Evolutionary conservation across 139 green algal species (phyloP).

Genomic region (Raphidocelis subcapitata): DNA sequence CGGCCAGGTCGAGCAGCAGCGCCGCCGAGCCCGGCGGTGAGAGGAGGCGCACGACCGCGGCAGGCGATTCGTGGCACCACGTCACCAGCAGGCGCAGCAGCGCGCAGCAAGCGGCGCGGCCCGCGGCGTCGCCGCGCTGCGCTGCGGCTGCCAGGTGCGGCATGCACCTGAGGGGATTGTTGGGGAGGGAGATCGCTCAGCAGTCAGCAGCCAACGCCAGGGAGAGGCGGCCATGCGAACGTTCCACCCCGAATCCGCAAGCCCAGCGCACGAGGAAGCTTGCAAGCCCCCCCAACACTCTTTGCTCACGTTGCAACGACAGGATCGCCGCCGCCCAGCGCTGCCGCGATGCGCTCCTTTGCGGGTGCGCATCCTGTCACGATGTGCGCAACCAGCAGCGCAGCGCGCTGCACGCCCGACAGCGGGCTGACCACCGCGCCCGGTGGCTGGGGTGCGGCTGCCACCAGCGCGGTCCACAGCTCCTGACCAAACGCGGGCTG

Average conservation of each 20-base stretch:
- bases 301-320: background rate
- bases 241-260: background rate
- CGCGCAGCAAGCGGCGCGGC: constrained; percentile 35
- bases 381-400: background rate
- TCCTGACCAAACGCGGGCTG: background rate
- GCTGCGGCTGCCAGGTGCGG: constrained; percentile 5
- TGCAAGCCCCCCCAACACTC: background rate
- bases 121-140: constrained; percentile 5
- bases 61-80: constrained; percentile 65
- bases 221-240: no score
- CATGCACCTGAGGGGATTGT: constrained; percentile 9
- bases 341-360: background rate
- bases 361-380: background rate
- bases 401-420: background rate
- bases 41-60: constrained; percentile 53
- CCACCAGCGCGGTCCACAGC: constrained; percentile 2
- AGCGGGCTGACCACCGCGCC: constrained; percentile 2
- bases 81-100: constrained; percentile 66
- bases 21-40: constrained; percentile 37
- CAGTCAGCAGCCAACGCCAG: no score
- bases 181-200: background rate
- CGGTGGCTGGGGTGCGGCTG: background rate
- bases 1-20: constrained; percentile 47
- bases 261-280: background rate
- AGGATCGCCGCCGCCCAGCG: no score